Conservation (phyloP, 371 early-diverging fungal genomes). For the Mortierella sp. region DNA sequence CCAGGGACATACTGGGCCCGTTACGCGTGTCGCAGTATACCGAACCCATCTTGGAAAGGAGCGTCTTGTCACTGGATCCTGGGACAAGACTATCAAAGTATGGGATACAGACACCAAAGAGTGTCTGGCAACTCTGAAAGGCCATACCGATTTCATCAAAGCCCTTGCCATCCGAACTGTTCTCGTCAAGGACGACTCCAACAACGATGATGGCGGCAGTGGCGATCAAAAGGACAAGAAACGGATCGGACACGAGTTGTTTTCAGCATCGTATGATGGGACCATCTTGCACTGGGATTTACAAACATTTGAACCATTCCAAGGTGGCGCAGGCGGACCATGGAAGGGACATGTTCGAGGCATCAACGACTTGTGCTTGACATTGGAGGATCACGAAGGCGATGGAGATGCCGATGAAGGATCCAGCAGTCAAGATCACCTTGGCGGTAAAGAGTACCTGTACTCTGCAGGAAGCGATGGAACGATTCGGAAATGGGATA, state of each 20-base stretch:
- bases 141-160: slow-evolving; percentile 88
- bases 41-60: slow-evolving; percentile 57
- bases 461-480: slow-evolving; percentile 64
- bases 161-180: slow-evolving; percentile 58
- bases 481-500: slow-evolving; percentile 77
- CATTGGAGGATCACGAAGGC: slow-evolving; percentile 35
- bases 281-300: slow-evolving; percentile 75
- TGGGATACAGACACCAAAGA: slow-evolving; percentile 85
- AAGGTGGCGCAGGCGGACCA: slow-evolving; percentile 40
- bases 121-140: slow-evolving; percentile 70
- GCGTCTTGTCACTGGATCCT: slow-evolving; percentile 79
- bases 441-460: slow-evolving; percentile 57
- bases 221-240: neutral
- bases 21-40: slow-evolving; percentile 72
- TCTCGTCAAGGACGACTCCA: neutral
- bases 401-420: neutral
- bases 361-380: slow-evolving; percentile 41
- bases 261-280: slow-evolving; percentile 78
- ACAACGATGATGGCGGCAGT: neutral
- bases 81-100: slow-evolving; percentile 86
- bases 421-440: neutral
- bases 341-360: slow-evolving; percentile 52
- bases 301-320: slow-evolving; percentile 58
- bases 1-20: slow-evolving; percentile 86
- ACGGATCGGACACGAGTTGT: slow-evolving; percentile 52